These are phyloP conservation scores for Skeletonema menzelii DNA, from an alignment of 108 stramenopile genomes.

Conservation along the genomic window DNA sequence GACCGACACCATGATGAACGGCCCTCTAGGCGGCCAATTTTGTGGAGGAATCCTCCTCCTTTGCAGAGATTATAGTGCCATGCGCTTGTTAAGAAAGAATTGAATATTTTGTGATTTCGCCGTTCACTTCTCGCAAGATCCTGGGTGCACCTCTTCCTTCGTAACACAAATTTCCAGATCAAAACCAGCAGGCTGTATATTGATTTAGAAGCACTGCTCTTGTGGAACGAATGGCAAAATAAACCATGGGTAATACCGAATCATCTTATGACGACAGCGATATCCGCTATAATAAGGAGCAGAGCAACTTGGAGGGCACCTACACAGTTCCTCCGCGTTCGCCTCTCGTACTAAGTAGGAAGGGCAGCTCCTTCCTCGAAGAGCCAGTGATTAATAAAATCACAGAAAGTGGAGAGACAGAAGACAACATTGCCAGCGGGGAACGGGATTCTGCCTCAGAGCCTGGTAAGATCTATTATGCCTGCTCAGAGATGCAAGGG, in stretches of 20 bases:
- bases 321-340: slow-evolving; percentile 8
- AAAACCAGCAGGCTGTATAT: no score
- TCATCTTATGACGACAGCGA: neutral
- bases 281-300: neutral
- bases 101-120: no score
- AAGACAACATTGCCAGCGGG: slow-evolving; percentile 11
- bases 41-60: no score
- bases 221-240: neutral
- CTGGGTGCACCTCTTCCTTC: neutral
- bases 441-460: neutral
- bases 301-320: neutral
- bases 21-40: no score
- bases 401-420: slow-evolving; percentile 59
- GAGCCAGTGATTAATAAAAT: slow-evolving; percentile 60
- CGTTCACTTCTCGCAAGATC: no score
- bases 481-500: slow-evolving; percentile 80
- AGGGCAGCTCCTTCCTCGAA: slow-evolving; percentile 37
- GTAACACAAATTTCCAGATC: neutral
- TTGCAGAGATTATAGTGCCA: no score
- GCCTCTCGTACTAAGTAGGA: slow-evolving; percentile 1
- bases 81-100: no score
- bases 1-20: no score
- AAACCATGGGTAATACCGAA: neutral
- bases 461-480: slow-evolving; percentile 25
- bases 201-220: neutral